Conservation (phyloP, 2,329 filamentous ascomycete genomes). For the Neoascochyta sp. region DNA sequence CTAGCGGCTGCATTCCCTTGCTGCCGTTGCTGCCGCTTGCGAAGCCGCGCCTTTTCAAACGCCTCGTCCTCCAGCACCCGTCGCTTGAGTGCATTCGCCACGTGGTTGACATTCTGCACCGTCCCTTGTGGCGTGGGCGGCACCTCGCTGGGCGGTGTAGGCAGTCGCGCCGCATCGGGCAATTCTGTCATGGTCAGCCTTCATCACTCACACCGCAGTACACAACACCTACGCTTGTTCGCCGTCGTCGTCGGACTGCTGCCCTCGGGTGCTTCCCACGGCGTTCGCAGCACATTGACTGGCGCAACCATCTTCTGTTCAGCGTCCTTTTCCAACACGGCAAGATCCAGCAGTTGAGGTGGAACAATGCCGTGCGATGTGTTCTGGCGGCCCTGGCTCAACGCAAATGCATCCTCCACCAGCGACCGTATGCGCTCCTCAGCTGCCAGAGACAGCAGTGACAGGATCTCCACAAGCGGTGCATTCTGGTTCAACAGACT, state of each 20-base stretch:
- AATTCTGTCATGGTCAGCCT: constrained; percentile 22
- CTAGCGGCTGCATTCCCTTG: constrained; percentile 25
- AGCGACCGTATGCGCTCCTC: constrained; percentile 74
- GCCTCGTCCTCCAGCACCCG: constrained; percentile 55
- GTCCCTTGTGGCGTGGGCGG: constrained; percentile 49
- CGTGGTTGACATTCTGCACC: constrained; percentile 53
- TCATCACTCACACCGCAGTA: no score
- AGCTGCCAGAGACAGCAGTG: constrained; percentile 75
- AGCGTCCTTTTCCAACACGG: constrained; percentile 50
- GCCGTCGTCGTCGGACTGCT: constrained; percentile 53
- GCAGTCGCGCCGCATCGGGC: constrained; percentile 40
- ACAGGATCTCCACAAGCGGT: constrained; percentile 75
- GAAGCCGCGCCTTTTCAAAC: constrained; percentile 63
- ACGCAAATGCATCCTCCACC: constrained; percentile 69
- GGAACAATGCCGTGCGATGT: constrained; percentile 78
- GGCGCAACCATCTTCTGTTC: constrained; percentile 39
- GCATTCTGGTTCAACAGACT: constrained; percentile 70
- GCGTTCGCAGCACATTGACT: constrained; percentile 37
- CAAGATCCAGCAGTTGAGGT: constrained; percentile 70
- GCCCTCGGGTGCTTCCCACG: constrained; percentile 47
- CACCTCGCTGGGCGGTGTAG: constrained; percentile 47
- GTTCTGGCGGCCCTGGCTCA: constrained; percentile 68
- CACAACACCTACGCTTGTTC: constrained; percentile 23
- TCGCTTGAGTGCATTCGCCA: constrained; percentile 50
- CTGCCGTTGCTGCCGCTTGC: constrained; percentile 44